Conservation (phyloP, 116 monocot species). For the Dioscorea cayenensis region DNA sequence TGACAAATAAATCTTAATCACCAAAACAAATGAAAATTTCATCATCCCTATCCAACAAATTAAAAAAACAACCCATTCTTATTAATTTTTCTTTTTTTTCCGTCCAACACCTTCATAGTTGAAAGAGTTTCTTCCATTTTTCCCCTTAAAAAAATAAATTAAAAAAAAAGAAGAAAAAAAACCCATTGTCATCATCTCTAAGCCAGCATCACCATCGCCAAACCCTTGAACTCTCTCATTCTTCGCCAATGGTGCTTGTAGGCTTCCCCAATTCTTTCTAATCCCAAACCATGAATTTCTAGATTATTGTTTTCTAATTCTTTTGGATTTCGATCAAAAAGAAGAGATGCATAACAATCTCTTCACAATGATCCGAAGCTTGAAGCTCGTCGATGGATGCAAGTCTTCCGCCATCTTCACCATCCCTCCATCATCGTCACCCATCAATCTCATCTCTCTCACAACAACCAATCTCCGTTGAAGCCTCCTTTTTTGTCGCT, state of each 20-base stretch:
- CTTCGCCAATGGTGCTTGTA: conserved; percentile 6
- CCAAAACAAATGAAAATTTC: too few relatives aligned
- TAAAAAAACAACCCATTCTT: neutral
- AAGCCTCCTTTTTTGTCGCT: neutral
- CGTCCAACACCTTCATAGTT: neutral
- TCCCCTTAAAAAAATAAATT: neutral
- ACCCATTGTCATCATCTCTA: neutral
- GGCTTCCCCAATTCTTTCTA: neutral
- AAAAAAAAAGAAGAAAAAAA: neutral
- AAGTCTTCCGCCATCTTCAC: conserved; percentile 64
- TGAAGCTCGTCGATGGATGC: conserved; percentile 84
- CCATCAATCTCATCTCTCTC: conserved; percentile 17
- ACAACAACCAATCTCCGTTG: conserved; percentile 10
- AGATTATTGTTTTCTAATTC: too few relatives aligned
- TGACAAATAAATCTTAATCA: too few relatives aligned
- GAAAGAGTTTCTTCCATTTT: neutral
- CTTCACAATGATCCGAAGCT: conserved; percentile 75
- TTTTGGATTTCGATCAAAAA: neutral
- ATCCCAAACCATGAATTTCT: too few relatives aligned
- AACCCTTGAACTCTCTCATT: neutral
- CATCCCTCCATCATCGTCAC: conserved; percentile 16
- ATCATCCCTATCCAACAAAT: neutral
- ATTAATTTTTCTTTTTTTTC: neutral
- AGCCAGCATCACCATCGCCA: conserved; percentile 3
- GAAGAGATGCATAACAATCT: conserved; percentile 79